Evolutionary conservation across 2,329 filamentous ascomycete genomes (phyloP), one percentile per base, ranked within the genome.

Genomic region (Colletotrichum endophyticum): DNA sequence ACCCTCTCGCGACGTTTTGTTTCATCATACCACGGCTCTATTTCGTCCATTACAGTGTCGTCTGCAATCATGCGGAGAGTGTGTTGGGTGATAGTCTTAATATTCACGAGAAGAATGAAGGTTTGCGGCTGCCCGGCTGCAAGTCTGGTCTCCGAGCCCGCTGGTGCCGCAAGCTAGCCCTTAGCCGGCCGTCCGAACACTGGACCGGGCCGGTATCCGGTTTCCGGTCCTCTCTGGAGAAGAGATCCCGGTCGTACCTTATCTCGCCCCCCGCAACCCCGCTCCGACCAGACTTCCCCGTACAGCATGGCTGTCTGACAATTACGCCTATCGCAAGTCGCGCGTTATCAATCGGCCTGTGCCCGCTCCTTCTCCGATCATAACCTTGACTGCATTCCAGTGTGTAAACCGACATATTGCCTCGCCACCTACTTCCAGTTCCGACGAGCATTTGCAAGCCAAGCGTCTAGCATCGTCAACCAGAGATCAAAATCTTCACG

Each of bases 141-240:
- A 22, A 27, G 32, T 44, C 8, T 63, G 15, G 27, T 27, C 11
- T 49, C 39, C 63, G 53, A 53, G n/a, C 25, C 39, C 30, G 66
- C 66, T 44, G 7, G 28, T 61, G 28, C 66, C 66, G 49, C 66
- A 39, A 11, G 12, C 32, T 69, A 53, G 22, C 28, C 59, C n/a
- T 49, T 61, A 59, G 32, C 57, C 64, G 66, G 64, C 64, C 22
- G 28, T 27, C 70, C 64, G 49, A 32, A 34, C 16, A 30, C 61
- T 61, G 71, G 59, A 76, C 74, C 74, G 74, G 74, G 70, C 74
- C 74, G 74, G 74, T 73, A 49, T 69, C 73, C 64, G 73, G 73
- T 76, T 66, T 30, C 73, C 64, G 73, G 73, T 76, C 22, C 39
- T 70, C 32, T 36, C 66, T 69, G 64, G 70, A 30, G 36, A 64